Base-by-base conservation (phyloP, 1,139 yeast genomes). In the Taphrina flavorubra region DNA sequence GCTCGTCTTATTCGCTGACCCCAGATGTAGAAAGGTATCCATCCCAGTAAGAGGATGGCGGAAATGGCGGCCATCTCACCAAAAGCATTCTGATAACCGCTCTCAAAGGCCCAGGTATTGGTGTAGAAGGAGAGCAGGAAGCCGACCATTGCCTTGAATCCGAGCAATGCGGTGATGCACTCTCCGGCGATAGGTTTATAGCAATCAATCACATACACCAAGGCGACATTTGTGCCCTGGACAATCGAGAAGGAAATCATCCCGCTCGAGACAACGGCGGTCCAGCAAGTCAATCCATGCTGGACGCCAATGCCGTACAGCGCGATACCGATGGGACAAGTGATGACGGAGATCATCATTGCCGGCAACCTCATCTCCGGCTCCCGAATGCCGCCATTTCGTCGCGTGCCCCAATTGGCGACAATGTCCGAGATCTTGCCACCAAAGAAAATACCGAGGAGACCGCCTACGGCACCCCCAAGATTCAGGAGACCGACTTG, bases 291-390 rank as follows among this genome's bases (percentile, higher is more conserved):
- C 40, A 31, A 36, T 14, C 16, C 37, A 10, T 31, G 16, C 16
- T 20, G 16, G 57, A 51, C 20, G 16, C 40, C 37, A n/a, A 51
- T 36, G 36, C 57, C 57, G 16, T 31, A 51, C 39, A 51, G 37
- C 1, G 40, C 40, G 16, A 51, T n/a, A 11, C 37, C 57, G 14
- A 51, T 10, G 37, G 57, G 57, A 31, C 40, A 31, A 10, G 57
- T 51, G 13, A 51, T 51, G 37, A 51, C 37, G 14, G 57, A 31
- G n/a, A 36, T 31, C 57, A 31, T 31, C 31, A 51, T 51, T 13
- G 57, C 57, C 16, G 37, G 37, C 14, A 51, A 14, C 10, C 57
- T 13, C 57, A 51, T 51, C 40, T 51, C 57, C n/a, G 57, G 57
- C 39, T 51, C 40, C n/a, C 51, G 18, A n/a, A 46, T 18, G 25